These are phyloP conservation scores for Neofusicoccum cordaticola DNA, from an alignment of 2,329 filamentous ascomycete species.

Conservation along the genomic window DNA sequence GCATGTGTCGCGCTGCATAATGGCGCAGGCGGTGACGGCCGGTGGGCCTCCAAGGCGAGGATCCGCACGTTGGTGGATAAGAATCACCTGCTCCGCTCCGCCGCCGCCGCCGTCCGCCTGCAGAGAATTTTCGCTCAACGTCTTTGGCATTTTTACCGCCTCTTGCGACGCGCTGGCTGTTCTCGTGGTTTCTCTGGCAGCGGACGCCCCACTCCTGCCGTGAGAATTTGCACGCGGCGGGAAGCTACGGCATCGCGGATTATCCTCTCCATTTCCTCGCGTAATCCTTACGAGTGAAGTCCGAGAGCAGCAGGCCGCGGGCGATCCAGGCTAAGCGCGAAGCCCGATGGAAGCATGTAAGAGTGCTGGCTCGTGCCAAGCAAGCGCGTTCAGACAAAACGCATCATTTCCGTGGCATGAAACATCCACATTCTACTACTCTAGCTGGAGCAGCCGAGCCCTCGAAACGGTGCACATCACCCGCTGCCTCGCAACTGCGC, in stretches of 20 bases:
- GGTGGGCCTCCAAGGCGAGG: slow-evolving; percentile 13
- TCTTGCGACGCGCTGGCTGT: slow-evolving; percentile 1
- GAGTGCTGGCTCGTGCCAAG: slow-evolving; percentile 12
- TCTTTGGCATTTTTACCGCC: slow-evolving; percentile 6
- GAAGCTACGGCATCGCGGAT: slow-evolving; percentile 2
- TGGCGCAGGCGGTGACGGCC: slow-evolving; percentile 14
- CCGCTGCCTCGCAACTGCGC: not conserved
- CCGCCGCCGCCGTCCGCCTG: slow-evolving; percentile 13
- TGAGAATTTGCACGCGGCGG: slow-evolving; percentile 13
- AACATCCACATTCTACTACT: slow-evolving; percentile 6
- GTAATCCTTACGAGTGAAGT: slow-evolving; percentile 13
- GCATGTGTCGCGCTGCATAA: slow-evolving; percentile 10
- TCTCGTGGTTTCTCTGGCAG: slow-evolving; percentile 12
- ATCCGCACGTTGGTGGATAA: slow-evolving; percentile 16
- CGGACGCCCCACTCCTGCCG: slow-evolving; percentile 12
- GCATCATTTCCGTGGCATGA: slow-evolving; percentile 15
- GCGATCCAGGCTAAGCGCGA: not conserved
- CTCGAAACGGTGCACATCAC: not conserved
- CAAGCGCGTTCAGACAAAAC: slow-evolving; percentile 1
- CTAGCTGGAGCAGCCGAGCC: not conserved
- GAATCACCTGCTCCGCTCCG: slow-evolving; percentile 17
- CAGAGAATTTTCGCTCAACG: slow-evolving; percentile 18
- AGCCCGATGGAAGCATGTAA: slow-evolving; percentile 12
- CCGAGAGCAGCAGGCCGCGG: slow-evolving; percentile 11
- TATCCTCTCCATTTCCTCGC: slow-evolving; percentile 12